Evolutionary conservation across 768 basidiomycete species (phyloP).

Genomic region (Psilocybe cyanescens): DNA sequence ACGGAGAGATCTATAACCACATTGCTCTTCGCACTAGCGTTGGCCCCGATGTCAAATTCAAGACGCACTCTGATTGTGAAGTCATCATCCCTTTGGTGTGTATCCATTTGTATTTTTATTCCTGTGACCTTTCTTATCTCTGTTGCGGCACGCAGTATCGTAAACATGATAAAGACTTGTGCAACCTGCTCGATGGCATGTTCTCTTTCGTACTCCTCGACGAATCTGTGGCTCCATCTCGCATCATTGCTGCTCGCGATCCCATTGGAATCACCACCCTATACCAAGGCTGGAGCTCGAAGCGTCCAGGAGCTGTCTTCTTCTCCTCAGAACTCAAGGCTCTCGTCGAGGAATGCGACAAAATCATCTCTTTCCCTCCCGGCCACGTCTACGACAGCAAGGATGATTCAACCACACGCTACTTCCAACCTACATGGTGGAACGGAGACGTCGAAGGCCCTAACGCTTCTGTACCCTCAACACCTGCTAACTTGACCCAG

Average conservation of each 20-base stretch:
- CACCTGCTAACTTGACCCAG: slow-evolving; percentile 62
- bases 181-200: slow-evolving; percentile 92
- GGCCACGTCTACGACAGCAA: slow-evolving; percentile 94
- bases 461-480: slow-evolving; percentile 59
- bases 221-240: slow-evolving; percentile 85
- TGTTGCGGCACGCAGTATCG: slow-evolving; percentile 62
- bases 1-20: slow-evolving; percentile 99
- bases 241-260: slow-evolving; percentile 95
- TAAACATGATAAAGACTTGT: slow-evolving; percentile 78
- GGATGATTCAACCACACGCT: slow-evolving; percentile 77
- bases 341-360: slow-evolving; percentile 89
- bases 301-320: slow-evolving; percentile 79
- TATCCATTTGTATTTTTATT: background rate
- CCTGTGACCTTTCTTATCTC: background rate
- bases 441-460: slow-evolving; percentile 72
- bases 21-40: slow-evolving; percentile 73
- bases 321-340: slow-evolving; percentile 98
- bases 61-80: slow-evolving; percentile 98
- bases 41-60: slow-evolving; percentile 75
- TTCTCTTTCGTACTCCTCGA: slow-evolving; percentile 98
- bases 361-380: slow-evolving; percentile 94
- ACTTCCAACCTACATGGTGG: slow-evolving; percentile 93
- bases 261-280: slow-evolving; percentile 99
- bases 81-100: slow-evolving; percentile 89
- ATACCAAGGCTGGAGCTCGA: slow-evolving; percentile 94